Percentiles rank a stretch among this genome's conserved stretches.
Evolutionary conservation across 2,329 filamentous ascomycete genomes (phyloP).

Genomic region (Lachnellula suecica): DNA sequence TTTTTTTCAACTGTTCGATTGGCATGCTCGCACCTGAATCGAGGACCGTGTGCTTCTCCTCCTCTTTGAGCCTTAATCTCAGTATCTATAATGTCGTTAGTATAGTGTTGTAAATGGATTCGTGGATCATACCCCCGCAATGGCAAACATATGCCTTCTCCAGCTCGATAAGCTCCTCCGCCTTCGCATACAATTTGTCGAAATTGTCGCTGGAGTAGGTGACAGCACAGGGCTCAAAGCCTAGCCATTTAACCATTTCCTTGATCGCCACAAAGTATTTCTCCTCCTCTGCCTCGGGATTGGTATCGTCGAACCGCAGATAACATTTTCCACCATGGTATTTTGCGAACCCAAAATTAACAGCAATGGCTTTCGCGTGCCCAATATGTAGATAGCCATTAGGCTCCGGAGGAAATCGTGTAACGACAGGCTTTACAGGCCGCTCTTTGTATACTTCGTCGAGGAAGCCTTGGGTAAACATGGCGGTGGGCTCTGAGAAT

Average conservation of each 20-base stretch:
- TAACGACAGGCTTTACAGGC: slow-evolving; percentile 60
- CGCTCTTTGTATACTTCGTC: slow-evolving; percentile 69
- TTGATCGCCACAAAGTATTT: slow-evolving; percentile 86
- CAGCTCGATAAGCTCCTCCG: slow-evolving; percentile 76
- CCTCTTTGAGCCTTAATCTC: slow-evolving; percentile 88
- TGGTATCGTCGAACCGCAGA: slow-evolving; percentile 89
- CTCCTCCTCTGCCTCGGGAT: slow-evolving; percentile 90
- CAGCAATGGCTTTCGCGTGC: slow-evolving; percentile 90
- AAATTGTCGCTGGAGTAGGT: slow-evolving; percentile 93
- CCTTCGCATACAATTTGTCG: slow-evolving; percentile 79
- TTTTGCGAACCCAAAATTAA: slow-evolving; percentile 94
- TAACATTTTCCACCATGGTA: slow-evolving; percentile 75
- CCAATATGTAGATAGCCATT: slow-evolving; percentile 94
- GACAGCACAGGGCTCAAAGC: slow-evolving; percentile 72
- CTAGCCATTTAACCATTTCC: slow-evolving; percentile 82
- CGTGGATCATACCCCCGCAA: slow-evolving; percentile 56
- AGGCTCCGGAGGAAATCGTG: slow-evolving; percentile 81
- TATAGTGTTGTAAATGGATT: neutral
- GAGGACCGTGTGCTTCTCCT: slow-evolving; percentile 66
- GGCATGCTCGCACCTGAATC: slow-evolving; percentile 81
- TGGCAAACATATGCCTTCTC: slow-evolving; percentile 83
- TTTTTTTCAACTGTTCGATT: slow-evolving; percentile 74
- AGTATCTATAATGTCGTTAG: slow-evolving; percentile 50
- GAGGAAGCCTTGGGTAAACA: slow-evolving; percentile 81
- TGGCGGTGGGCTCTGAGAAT: slow-evolving; percentile 37